phyloP scores from a whole-genome alignment of 139 green algal genomes.

The Picochlorum sp. region DNA sequence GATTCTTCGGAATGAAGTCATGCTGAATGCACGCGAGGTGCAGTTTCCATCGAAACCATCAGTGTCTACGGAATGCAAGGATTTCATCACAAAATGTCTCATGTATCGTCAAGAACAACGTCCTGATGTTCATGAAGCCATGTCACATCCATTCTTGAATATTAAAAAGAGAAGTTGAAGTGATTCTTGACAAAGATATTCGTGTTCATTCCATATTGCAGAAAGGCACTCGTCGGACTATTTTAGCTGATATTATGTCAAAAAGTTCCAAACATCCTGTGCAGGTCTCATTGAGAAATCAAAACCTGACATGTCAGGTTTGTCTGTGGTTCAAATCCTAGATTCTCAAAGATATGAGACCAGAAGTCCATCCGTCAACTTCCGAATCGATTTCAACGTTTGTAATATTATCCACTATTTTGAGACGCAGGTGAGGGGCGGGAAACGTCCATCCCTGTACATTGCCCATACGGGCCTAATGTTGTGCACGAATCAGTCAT shows the following conservation, averaged over 20 bases:
- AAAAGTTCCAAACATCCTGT: no score
- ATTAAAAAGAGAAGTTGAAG: conserved; percentile 19
- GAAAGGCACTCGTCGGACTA: no score
- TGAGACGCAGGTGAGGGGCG: conserved; percentile 3
- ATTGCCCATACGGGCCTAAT: conserved; percentile 1
- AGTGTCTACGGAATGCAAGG: conserved; percentile 71
- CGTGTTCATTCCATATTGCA: no score
- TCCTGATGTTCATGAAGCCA: conserved; percentile 57
- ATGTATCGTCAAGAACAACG: conserved; percentile 48
- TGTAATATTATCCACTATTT: conserved; percentile 1
- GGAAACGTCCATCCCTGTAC: conserved; percentile 4
- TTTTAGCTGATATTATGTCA: no score
- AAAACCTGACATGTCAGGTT: conserved; percentile 5
- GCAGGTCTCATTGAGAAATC: no score
- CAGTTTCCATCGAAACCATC: conserved; percentile 62
- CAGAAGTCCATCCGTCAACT: conserved; percentile 2
- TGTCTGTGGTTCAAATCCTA: background rate
- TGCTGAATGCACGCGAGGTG: conserved; percentile 53
- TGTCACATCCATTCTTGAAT: conserved; percentile 56
- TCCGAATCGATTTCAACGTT: background rate
- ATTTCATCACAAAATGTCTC: conserved; percentile 70
- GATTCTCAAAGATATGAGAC: background rate
- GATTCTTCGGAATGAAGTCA: conserved; percentile 74
- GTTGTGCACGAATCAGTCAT: background rate
- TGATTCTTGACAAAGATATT: background rate